Conservation (phyloP, 2,329 filamentous ascomycete genomes). For the Colletotrichum melonis region DNA sequence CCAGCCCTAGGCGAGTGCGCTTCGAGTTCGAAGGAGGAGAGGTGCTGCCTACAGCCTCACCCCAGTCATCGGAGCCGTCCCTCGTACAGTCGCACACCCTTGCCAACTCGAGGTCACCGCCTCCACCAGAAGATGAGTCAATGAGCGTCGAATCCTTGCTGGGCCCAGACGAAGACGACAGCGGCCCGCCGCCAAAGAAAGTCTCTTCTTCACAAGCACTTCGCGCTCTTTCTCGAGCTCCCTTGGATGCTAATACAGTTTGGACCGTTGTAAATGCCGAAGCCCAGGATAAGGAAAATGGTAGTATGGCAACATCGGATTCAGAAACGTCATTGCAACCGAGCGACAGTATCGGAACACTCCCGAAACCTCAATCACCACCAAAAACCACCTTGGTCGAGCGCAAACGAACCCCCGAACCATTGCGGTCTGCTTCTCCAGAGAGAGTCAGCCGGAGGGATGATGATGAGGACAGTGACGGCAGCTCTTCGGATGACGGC, state of each 20-base stretch:
- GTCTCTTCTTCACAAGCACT: slow-evolving; percentile 67
- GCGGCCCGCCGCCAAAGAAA: slow-evolving; percentile 60
- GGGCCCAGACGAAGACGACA: slow-evolving; percentile 51
- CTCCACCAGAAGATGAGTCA: slow-evolving; percentile 41
- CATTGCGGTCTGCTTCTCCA: neutral
- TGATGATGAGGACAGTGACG: slow-evolving; percentile 38
- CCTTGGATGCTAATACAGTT: slow-evolving; percentile 62
- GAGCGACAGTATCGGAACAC: neutral
- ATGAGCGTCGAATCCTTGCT: slow-evolving; percentile 46
- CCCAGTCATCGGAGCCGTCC: slow-evolving; percentile 53
- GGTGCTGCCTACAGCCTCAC: slow-evolving; percentile 69
- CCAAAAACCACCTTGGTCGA: neutral
- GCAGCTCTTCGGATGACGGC: slow-evolving; percentile 52
- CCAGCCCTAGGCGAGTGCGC: slow-evolving; percentile 70
- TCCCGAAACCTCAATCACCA: neutral
- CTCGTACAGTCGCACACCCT: slow-evolving; percentile 40
- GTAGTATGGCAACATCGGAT: slow-evolving; percentile 25
- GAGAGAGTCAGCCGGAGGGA: neutral
- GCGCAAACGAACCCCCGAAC: neutral
- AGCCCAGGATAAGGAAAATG: slow-evolving; percentile 29
- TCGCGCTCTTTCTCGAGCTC: slow-evolving; percentile 61
- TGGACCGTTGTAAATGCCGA: slow-evolving; percentile 59
- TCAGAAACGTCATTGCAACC: slow-evolving; percentile 26
- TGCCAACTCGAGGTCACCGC: slow-evolving; percentile 38
- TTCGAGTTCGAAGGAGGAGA: slow-evolving; percentile 71